Evolutionary conservation across 306 rosid species (phyloP).

Genomic region (Rosa rugosa): DNA sequence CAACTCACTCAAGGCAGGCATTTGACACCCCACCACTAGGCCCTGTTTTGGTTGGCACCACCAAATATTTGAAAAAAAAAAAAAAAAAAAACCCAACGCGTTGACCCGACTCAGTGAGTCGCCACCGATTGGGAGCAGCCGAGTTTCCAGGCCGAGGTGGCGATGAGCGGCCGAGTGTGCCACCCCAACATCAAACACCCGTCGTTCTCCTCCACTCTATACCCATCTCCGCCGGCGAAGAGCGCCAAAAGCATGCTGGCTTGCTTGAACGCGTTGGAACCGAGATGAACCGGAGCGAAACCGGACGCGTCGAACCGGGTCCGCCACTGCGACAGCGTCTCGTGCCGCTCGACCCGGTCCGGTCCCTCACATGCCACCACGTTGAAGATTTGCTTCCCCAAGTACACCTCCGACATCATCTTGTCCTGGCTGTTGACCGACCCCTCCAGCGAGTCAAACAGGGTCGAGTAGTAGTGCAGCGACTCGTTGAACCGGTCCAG

Average conservation of each 20-base stretch:
- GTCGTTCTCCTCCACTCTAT: slow-evolving; percentile 72
- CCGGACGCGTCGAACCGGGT: slow-evolving; percentile 59
- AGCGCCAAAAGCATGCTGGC: slow-evolving; percentile 77
- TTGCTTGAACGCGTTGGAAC: slow-evolving; percentile 91
- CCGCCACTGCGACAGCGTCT: slow-evolving; percentile 70
- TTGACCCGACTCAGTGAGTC: slow-evolving; percentile 43
- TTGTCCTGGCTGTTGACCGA: slow-evolving; percentile 60
- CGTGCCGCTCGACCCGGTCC: slow-evolving; percentile 93
- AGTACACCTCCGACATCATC: slow-evolving; percentile 74
- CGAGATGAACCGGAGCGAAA: slow-evolving; percentile 65
- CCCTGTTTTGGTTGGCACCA: slow-evolving; percentile 6
- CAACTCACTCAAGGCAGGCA: not conserved
- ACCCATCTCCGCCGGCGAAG: slow-evolving; percentile 84
- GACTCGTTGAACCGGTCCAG: slow-evolving; percentile 89
- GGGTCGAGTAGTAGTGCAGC: slow-evolving; percentile 80
- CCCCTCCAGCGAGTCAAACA: slow-evolving; percentile 93
- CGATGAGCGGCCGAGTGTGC: slow-evolving; percentile 87
- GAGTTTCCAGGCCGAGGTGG: slow-evolving; percentile 88
- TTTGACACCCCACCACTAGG: slow-evolving; percentile 38
- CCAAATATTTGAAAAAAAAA: not conserved
- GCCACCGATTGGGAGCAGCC: slow-evolving; percentile 26
- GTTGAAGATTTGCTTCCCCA: slow-evolving; percentile 89
- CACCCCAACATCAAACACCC: slow-evolving; percentile 83
- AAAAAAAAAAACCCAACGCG: not conserved
- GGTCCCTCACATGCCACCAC: slow-evolving; percentile 81